These are phyloP conservation scores for Penicillium canariense DNA, from an alignment of 495 filamentous ascomycete genomes.

Conservation along the genomic window DNA sequence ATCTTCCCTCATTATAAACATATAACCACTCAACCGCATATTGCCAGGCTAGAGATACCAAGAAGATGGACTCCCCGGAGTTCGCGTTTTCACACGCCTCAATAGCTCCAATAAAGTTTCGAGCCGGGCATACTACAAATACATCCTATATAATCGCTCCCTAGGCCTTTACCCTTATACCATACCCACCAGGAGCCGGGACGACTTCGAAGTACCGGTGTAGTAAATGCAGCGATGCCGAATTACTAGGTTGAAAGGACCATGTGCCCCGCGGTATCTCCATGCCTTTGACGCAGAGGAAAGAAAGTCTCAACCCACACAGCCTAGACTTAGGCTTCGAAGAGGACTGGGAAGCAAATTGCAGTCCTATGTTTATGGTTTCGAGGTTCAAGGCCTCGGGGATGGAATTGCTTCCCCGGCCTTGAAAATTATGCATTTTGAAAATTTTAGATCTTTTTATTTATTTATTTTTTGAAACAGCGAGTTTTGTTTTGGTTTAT, in stretches of 20 bases:
- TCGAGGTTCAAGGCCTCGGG: constrained; percentile 17
- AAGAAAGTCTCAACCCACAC: constrained; percentile 8
- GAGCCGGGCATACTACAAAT: constrained; percentile 19
- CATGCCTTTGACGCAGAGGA: neutral
- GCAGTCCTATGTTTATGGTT: constrained; percentile 21
- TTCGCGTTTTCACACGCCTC: constrained; percentile 10
- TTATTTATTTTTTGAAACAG: neutral
- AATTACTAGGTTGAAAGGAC: constrained; percentile 5
- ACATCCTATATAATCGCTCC: constrained; percentile 20
- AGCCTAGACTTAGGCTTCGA: constrained; percentile 20
- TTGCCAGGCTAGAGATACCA: constrained; percentile 12
- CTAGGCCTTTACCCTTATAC: constrained; percentile 21
- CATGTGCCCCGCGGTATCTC: constrained; percentile 10
- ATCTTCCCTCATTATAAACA: constrained; percentile 1
- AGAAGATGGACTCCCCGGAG: constrained; percentile 22
- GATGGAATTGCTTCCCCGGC: constrained; percentile 8
- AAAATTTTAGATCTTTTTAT: neutral
- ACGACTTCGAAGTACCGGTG: constrained; percentile 19
- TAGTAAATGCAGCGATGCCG: constrained; percentile 4
- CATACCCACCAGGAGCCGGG: constrained; percentile 14
- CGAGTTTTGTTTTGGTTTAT: neutral
- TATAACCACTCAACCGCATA: constrained; percentile 1
- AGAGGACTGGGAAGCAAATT: constrained; percentile 24
- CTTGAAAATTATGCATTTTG: neutral
- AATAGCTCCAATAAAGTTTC: neutral